phyloP scores from a whole-genome alignment of 371 early-diverging fungal genomes.

The Chytridium lagenaria region DNA sequence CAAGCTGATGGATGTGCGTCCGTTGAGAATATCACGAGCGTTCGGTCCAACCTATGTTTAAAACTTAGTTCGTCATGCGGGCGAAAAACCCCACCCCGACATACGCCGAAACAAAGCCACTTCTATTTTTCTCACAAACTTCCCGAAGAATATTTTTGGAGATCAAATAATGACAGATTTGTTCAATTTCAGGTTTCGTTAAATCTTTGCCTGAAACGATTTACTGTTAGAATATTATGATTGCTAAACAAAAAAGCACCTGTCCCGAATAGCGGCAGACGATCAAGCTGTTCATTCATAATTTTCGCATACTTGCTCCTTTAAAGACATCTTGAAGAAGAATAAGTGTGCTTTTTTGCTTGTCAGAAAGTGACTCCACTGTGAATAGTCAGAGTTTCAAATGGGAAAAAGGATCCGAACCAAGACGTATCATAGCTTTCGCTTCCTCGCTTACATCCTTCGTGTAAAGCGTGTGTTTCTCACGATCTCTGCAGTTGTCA shows the following conservation, averaged over 20 bases:
- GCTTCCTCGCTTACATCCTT: conserved; percentile 62
- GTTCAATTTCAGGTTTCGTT: conserved; percentile 66
- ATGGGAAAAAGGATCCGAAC: conserved; percentile 41
- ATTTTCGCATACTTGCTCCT: conserved; percentile 69
- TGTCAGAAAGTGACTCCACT: conserved; percentile 40
- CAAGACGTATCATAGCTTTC: conserved; percentile 57
- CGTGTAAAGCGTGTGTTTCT: conserved; percentile 14
- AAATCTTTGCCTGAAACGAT: conserved; percentile 30
- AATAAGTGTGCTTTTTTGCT: conserved; percentile 70
- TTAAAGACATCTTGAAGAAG: conserved; percentile 82
- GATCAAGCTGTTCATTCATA: conserved; percentile 56
- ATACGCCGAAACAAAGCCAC: conserved; percentile 49
- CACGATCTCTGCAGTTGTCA: conserved; percentile 82
- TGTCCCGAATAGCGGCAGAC: no score
- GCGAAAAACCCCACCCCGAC: no score
- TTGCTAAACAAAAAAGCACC: no score
- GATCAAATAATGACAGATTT: conserved; percentile 70
- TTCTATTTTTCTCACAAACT: conserved; percentile 35
- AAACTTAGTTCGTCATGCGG: no score
- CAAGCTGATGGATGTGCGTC: neutral
- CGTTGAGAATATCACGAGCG: conserved; percentile 11
- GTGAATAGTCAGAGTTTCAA: conserved; percentile 38
- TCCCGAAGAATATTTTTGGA: conserved; percentile 67
- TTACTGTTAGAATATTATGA: conserved; percentile 17
- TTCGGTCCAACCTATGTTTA: conserved; percentile 18